A percentile compares a stretch with the other conserved stretches of the same genome.
Evolutionary conservation across 345 rosid genomes (phyloP).

Genomic region (Stellera chamaejasme): DNA sequence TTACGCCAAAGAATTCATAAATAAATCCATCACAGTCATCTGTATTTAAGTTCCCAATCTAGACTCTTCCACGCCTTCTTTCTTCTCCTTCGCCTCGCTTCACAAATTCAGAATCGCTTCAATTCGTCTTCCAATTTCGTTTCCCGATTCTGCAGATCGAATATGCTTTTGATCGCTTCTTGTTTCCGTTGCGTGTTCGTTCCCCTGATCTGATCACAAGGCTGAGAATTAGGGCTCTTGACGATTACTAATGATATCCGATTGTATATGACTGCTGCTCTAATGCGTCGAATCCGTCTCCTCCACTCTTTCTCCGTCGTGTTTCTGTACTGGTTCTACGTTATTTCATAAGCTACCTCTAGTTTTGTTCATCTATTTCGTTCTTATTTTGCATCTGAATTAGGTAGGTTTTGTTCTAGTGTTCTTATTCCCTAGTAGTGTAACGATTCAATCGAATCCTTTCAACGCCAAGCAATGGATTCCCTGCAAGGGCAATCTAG

Average conservation of each 20-base stretch:
- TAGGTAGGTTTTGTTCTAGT: neutral
- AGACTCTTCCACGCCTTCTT: too few species aligned
- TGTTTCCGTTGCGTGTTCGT: neutral
- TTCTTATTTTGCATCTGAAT: neutral
- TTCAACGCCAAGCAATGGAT: slow-evolving; percentile 20
- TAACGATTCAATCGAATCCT: neutral
- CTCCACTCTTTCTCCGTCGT: slow-evolving; percentile 92
- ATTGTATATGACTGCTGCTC: slow-evolving; percentile 51
- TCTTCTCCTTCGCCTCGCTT: too few species aligned
- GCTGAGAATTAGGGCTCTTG: slow-evolving; percentile 9
- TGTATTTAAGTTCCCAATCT: too few species aligned
- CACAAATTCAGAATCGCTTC: too few species aligned
- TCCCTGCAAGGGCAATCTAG: slow-evolving; percentile 33
- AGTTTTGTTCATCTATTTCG: neutral
- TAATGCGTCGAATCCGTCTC: slow-evolving; percentile 65
- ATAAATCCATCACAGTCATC: too few species aligned
- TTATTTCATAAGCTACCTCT: slow-evolving; percentile 21
- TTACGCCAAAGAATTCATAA: too few species aligned
- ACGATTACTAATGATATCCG: slow-evolving; percentile 32
- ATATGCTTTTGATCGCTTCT: too few species aligned
- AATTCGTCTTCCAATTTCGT: too few species aligned
- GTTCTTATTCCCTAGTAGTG: neutral
- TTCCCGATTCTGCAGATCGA: too few species aligned
- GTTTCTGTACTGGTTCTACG: slow-evolving; percentile 89
- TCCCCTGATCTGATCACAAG: slow-evolving; percentile 3